Base-by-base conservation (phyloP, 257 asterid genomes). In the Petunia axillaris region DNA sequence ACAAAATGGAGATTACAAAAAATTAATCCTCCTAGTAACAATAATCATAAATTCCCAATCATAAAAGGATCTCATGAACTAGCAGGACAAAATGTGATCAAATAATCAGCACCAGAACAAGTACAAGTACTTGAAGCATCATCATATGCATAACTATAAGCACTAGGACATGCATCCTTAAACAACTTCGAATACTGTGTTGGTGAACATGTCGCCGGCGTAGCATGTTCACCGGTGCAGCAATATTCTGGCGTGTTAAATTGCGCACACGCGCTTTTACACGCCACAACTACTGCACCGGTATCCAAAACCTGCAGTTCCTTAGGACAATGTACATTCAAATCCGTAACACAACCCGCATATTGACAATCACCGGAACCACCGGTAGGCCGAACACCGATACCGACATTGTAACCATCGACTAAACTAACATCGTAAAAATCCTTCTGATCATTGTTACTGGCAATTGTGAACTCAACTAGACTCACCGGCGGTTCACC, bases 91-190 rank as follows among this genome's bases (percentile, higher is more conserved):
- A 95, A 95, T 1, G 98, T 90, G 85, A 96, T 93, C 64, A 87
- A 6, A 77, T 96, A 96, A 77, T 93, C 91, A 0, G 97, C 14
- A 2, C 89, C 93, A 2, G 88, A 77, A 75, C 99, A 96, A 5
- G 98, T 92, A 76, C 88, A 89, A 0, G 95, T 94, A 68, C 98
- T 94, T 8, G 99, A 76, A 58, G 84, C 81, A 76, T 96, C 98
- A 59, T 94, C 98, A 55, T 96, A 96, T 1, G 98, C 99, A n/a
- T 94, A 96, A 16, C 98, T 94, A 75, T 96, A 96, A 4, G 98
- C 97, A 15, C 92, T 37, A 5, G 99, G 99, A 81, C 99, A 96
- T 0, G 98, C 96, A 9, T 35, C 64, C 91, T 96, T 96, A 80
- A 96, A 96, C 40, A 89, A 46, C 88, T 37, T 39, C 41, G 98